Evolutionary conservation across 2,329 filamentous ascomycete species (phyloP), one percentile per base, ranked within the genome.

Genomic region (Fusarium keratoplasticum): DNA sequence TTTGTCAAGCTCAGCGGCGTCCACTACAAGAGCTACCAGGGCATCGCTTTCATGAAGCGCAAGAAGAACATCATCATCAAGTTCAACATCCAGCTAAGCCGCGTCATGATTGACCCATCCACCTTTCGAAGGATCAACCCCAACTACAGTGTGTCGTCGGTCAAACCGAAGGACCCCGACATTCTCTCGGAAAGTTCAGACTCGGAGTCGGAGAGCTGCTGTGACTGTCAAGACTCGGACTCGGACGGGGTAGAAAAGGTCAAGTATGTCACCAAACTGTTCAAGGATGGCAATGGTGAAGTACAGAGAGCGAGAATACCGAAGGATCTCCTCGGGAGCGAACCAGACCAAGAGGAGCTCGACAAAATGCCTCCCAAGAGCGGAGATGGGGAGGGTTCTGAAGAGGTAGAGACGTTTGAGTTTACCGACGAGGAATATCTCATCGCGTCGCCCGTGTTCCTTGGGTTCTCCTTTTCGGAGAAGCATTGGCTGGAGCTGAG

Each of bases 401-500:
- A 67, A 14, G 57, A 72, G 25, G 50, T 20, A 20, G 40, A 58
- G n/a, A 35, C 38, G 61, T 25, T 69, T 11, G 86, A 89, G 22
- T 95, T 96, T 80, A 93, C 89, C 0, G 94, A 96, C 58, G 94
- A 97, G 71, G 94, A 98, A 75, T 92, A 96, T 27, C 86, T 98
- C 7, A 92, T 97, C 58, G 92, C 95, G 2, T 96, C 94, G 2
- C 93, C 95, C 0, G 91, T 97, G 1, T 94, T 97, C 0, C 88
- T 97, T 2, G 95, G 95, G 0, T 98, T 97, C 77, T 90, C 94
- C 1, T 97, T 98, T 81, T 91, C 90, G 1, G 94, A 97, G 82
- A 98, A 97, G 83, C 86, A 94, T 11, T 98, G 95, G 95, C 88
- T 97, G 0, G 94, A 98, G 80, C 95, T 98, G 77, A 92, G 91